Evolutionary conservation across 1,284 basidiomycete genomes (phyloP), one percentile per base, ranked within the genome.

Genomic region (Earliella scabrosa): DNA sequence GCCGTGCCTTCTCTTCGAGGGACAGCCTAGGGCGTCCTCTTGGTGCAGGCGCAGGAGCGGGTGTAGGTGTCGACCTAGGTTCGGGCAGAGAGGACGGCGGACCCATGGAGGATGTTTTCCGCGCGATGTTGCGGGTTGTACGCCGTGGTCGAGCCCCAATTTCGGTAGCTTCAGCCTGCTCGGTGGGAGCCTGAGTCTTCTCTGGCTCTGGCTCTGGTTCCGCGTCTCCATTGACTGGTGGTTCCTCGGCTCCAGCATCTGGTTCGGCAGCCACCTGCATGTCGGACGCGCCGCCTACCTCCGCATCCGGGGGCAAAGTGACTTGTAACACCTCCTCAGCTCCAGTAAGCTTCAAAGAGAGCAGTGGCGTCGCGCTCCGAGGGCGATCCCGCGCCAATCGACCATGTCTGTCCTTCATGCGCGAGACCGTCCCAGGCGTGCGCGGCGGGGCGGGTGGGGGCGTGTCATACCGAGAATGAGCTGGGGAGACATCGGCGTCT

Each of bases 351-450:
- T 45, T 47, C n/a, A 50, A 29, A 13, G 60, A 58, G 11, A 59
- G 34, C 29, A 44, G 50, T 6, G 54, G 20, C 8, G 46, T 29
- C 16, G 24, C 35, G 26, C 41, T 27, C 29, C 38, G 23, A 10
- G 20, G n/a, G 8, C 40, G 54, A 34, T 56, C 47, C 16, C 51
- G 51, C 10, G 60, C 61, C 21, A 70, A 57, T 40, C 63, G 65
- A 2, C 75, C 77, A 27, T 68, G 50, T 14, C 75, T 68, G 39
- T 71, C 68, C 66, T 72, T 77, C 68, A 78, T 75, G 50, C 71
- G 71, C 50, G 68, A 69, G 20, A 68, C 60, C 9, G 71, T 64
- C 13, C 73, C 67, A 6, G 68, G 64, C 13, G 67, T 68, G 31
- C 70, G 65, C 0, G 61, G 63, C 7, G 59, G 50, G 8, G 65